Base-by-base conservation (phyloP, 768 basidiomycete species). In the Lyophyllum decastes region DNA sequence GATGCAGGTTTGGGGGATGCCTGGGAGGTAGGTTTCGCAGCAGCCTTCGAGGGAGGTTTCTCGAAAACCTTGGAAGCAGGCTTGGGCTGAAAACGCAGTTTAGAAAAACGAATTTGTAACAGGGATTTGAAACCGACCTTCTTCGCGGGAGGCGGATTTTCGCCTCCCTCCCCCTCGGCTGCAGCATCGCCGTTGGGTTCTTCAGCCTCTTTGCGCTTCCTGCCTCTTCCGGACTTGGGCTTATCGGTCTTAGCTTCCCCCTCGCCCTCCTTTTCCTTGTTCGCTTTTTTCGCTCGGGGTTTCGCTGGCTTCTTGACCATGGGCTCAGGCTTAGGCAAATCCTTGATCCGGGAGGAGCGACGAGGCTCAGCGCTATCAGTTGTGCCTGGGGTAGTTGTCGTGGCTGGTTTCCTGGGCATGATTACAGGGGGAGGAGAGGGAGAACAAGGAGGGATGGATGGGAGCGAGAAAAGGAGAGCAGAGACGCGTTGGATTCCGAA, bases 261-360 rank as follows among this genome's bases (percentile, higher is more conserved):
- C 34, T 70, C 71, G 21, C 66, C 68, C 6, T 68, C 65, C 45
- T 77, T 72, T 30, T 78, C 72, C 54, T 77, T 77, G 60, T 76
- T 78, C 51, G 66, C 80, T 53, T 84, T 83, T 71, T 82, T 83
- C 41, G 77, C 72, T 63, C 85, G 78, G 47, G 88, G 85, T 73
- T 89, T 90, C 6, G 84, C 77, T 22, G 82, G 73, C 70, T 86
- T 89, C 82, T 87, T 89, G 16, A 71, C 73, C 35, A 70, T 68
- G 6, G 75, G 71, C 40, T 70, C 85, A 1, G 74, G 68, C 70
- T 86, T 88, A 53, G 86, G 87, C 58, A 82, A 80, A 25, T 86
- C 87, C 71, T 90, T 90, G 74, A 91, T 89, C 65, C 89, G 86
- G 30, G 82, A 73, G 8, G 88, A 90, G 73, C 89, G 89, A 70